Evolutionary conservation across 495 filamentous ascomycete genomes (phyloP), one percentile per base, ranked within the genome.

Genomic region (Hypoxylon crocopeplum): DNA sequence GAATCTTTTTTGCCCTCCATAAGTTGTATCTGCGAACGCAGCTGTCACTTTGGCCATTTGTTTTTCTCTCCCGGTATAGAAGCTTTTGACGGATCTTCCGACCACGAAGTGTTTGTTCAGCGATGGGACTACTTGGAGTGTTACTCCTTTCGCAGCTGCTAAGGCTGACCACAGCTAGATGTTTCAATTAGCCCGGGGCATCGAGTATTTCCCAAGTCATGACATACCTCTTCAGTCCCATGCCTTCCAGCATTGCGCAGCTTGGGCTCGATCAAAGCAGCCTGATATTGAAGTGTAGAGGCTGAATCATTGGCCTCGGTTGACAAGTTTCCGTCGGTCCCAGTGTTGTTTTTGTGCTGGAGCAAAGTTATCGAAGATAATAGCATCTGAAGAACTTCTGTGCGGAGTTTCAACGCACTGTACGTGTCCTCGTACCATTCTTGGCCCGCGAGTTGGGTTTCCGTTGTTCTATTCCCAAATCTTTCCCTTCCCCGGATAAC

Each of bases 1-100:
- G 34, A 77, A 74, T 25, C 55, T 36, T n/a, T 15, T 41, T 10
- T 65, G 42, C 6, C 29, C n/a, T 5, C 19, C 3, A 39, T 17
- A 32, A 20, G 11, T 6, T 4, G 19, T 49, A 10, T 38, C 21
- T 0, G 1, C 13, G 11, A 49, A 49, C 17, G 47, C 47, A 27
- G 19, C 19, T 5, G 1, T 12, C 7, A 49, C n/a, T 13, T 38
- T 49, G 20, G 32, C 47, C 33, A 49, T 49, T 12, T 49, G 20
- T 20, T 29, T 49, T 7, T 38, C 33, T n/a, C 47, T 49, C 11
- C 34, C 47, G 11, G 47, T 49, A 13, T 49, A 49, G 19, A 38
- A 39, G 20, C 8, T 24, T 16, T 25, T 49, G 7, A 13, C 20
- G 11, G 33, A 49, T 25, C 47, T 16, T 8, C 17, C 20, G 21